Evolutionary conservation across 2,329 filamentous ascomycete genomes (phyloP).

Genomic region (Neopestalotiopsis rosae): DNA sequence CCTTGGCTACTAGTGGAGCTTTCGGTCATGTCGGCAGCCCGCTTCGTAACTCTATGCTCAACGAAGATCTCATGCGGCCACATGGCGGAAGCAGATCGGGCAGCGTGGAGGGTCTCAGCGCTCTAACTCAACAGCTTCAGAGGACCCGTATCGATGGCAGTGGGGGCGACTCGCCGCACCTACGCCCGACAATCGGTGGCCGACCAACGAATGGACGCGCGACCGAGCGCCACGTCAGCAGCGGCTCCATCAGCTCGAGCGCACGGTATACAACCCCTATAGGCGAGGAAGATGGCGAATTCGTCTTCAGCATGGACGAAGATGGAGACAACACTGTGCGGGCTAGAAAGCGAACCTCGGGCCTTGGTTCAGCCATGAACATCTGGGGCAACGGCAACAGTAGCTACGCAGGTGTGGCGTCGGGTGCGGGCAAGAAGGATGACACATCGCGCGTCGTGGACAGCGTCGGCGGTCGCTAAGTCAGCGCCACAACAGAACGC

Average conservation of each 20-base stretch:
- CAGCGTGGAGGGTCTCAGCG: slow-evolving; percentile 59
- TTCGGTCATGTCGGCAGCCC: slow-evolving; percentile 72
- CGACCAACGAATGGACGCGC: slow-evolving; percentile 48
- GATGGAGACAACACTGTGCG: slow-evolving; percentile 54
- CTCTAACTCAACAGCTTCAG: slow-evolving; percentile 67
- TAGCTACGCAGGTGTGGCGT: slow-evolving; percentile 37
- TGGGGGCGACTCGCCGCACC: slow-evolving; percentile 47
- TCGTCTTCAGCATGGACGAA: slow-evolving; percentile 71
- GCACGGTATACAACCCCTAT: slow-evolving; percentile 69
- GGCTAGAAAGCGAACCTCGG: slow-evolving; percentile 55
- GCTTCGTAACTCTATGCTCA: slow-evolving; percentile 66
- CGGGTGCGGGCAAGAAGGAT: slow-evolving; percentile 35
- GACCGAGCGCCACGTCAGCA: slow-evolving; percentile 65
- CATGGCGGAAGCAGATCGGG: slow-evolving; percentile 46
- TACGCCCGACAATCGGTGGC: slow-evolving; percentile 55
- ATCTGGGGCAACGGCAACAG: slow-evolving; percentile 37
- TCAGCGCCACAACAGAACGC: neutral
- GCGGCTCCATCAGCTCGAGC: slow-evolving; percentile 61
- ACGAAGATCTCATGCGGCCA: slow-evolving; percentile 54
- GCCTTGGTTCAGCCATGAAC: slow-evolving; percentile 37
- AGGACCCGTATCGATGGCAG: slow-evolving; percentile 60
- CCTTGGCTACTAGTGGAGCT: slow-evolving; percentile 50
- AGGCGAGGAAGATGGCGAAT: slow-evolving; percentile 67
- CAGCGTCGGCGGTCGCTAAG: slow-evolving; percentile 35
- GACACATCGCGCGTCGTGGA: slow-evolving; percentile 32